Evolutionary conservation across 2,329 filamentous ascomycete species (phyloP).

Genomic region (Plectosphaerella cucumerina): DNA sequence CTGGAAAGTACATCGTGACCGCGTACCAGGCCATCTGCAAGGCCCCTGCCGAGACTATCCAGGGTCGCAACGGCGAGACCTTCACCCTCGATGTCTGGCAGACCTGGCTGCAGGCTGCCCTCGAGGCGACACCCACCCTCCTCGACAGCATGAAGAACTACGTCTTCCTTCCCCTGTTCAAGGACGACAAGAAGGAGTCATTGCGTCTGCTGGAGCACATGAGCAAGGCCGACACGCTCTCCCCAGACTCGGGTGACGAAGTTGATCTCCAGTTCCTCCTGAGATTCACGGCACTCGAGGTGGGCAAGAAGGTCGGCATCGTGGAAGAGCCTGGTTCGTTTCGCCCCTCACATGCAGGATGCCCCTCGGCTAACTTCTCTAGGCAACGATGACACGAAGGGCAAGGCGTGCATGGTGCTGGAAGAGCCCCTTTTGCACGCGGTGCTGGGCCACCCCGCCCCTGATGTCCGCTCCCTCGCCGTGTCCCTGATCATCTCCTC

Average conservation of each 20-base stretch:
- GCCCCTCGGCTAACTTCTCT: background rate
- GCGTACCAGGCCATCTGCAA: slow-evolving; percentile 46
- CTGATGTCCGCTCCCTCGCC: slow-evolving; percentile 71
- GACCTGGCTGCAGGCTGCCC: slow-evolving; percentile 48
- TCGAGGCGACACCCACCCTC: slow-evolving; percentile 44
- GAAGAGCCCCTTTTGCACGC: slow-evolving; percentile 42
- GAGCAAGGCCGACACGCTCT: slow-evolving; percentile 44
- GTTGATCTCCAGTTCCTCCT: slow-evolving; percentile 53
- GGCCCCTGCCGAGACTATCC: slow-evolving; percentile 15
- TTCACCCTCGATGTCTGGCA: slow-evolving; percentile 47
- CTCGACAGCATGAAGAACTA: slow-evolving; percentile 63
- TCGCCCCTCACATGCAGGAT: background rate
- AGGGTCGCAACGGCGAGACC: slow-evolving; percentile 10
- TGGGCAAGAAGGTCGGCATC: slow-evolving; percentile 65
- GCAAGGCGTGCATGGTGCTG: slow-evolving; percentile 23
- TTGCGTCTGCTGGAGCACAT: slow-evolving; percentile 55
- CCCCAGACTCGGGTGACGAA: slow-evolving; percentile 37
- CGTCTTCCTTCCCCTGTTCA: slow-evolving; percentile 60
- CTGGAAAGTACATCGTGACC: slow-evolving; percentile 57
- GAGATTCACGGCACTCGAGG: slow-evolving; percentile 63
- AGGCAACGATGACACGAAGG: background rate
- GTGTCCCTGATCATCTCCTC: slow-evolving; percentile 77
- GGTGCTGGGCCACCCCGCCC: slow-evolving; percentile 52
- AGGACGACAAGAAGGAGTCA: slow-evolving; percentile 47
- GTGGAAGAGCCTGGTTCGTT: slow-evolving; percentile 61